phyloP scores from a whole-genome alignment of 441 rosid genomes.

The Bruguiera hainesii region DNA sequence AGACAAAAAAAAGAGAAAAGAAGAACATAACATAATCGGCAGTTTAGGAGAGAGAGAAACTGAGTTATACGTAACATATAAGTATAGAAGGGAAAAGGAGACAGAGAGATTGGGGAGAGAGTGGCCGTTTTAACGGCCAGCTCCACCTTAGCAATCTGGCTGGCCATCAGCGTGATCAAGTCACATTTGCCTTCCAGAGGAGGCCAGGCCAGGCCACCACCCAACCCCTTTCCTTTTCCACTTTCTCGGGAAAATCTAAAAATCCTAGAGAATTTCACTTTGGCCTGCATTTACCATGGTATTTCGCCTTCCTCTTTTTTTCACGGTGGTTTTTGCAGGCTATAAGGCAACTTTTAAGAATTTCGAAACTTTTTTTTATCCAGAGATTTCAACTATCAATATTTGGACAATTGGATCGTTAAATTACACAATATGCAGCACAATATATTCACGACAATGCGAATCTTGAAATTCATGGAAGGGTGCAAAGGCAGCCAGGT shows the following conservation, averaged over 20 bases:
- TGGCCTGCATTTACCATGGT: conserved; percentile 37
- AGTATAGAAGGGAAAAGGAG: neutral
- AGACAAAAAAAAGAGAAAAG: too few relatives aligned
- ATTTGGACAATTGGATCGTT: neutral
- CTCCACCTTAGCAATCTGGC: conserved; percentile 37
- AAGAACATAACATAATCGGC: too few relatives aligned
- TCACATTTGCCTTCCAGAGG: neutral
- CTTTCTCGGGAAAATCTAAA: conserved; percentile 19
- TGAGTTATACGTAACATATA: too few relatives aligned
- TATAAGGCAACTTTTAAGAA: conserved; percentile 3
- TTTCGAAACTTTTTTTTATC: too few relatives aligned
- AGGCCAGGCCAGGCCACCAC: too few relatives aligned
- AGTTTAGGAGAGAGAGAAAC: too few relatives aligned
- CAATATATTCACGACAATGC: conserved; percentile 70
- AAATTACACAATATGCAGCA: conserved; percentile 54
- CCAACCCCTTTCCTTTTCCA: neutral
- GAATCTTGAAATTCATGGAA: conserved; percentile 75
- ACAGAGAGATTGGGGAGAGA: neutral
- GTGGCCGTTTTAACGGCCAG: conserved; percentile 48
- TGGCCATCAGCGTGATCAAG: conserved; percentile 25
- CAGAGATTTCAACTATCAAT: too few relatives aligned
- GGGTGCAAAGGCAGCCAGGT: conserved; percentile 80
- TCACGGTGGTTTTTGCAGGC: conserved; percentile 41
- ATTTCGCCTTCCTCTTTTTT: neutral
- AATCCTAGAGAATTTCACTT: neutral